Base-by-base conservation (phyloP, 371 early-diverging fungal genomes). In the Apophysomyces trapeziformis region DNA sequence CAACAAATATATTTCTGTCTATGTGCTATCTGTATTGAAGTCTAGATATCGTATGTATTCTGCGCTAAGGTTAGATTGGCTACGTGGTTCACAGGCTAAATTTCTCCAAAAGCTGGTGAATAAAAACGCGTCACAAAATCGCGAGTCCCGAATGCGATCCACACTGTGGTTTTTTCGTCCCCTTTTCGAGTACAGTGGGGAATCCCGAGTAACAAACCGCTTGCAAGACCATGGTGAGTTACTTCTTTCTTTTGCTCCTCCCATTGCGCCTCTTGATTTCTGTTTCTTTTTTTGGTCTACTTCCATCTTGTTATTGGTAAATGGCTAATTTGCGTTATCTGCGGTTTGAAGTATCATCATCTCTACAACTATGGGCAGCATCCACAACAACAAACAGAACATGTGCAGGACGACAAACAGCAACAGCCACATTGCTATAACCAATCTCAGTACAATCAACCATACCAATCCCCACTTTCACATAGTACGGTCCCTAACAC, bases 381-480 rank as follows among this genome's bases (percentile, higher is more conserved):
- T 16, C 46, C 46, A 26, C 26, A 26, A 45, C 46, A 45, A 45
- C 46, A 45, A 16, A 13, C 46, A 45, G 46, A 45, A 13, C 46
- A 13, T 45, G 13, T 45, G 46, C 46, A 45, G 16, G 46, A 45
- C 13, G 46, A 45, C 16, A 45, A 45, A 43, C 60, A 59, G 37
- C 60, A 59, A 43, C 60, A 59, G 37, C 60, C 12, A 37, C 60
- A 59, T 21, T 43, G 43, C 14, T 38, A 57, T 38, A 26, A 12
- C 6, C 58, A 9, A 26, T 57, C 38, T 8, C 37, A 35, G 12
- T 38, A 35, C 35, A 36, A n/a, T 14, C 58, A 35, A 21, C 60
- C 38, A 37, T 43, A 59, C 36, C 60, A 59, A n/a, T 38, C 38
- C 38, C 60, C 32, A 21, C 9, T 59, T 18, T n/a, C 60, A 59